A percentile compares a stretch with the other conserved stretches of the same genome.
phyloP scores from a whole-genome alignment of 1,139 yeast genomes.

The Kodamaea suecica region DNA sequence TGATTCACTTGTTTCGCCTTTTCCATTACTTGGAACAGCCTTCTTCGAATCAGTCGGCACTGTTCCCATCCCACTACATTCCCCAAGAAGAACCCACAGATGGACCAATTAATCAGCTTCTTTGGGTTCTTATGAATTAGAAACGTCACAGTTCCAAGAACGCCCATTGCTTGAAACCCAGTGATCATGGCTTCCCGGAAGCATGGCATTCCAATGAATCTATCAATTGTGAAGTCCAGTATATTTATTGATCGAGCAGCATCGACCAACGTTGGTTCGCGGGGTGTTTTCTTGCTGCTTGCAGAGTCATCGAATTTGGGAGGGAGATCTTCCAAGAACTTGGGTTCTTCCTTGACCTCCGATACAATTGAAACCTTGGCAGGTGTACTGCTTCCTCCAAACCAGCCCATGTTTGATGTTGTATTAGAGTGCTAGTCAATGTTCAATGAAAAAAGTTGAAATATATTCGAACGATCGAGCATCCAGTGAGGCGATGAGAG shows the following conservation, averaged over 20 bases:
- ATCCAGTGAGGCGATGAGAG: too few relatives aligned
- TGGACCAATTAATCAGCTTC: constrained; percentile 75
- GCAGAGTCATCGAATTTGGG: constrained; percentile 44
- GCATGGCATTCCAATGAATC: constrained; percentile 73
- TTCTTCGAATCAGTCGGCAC: constrained; percentile 70
- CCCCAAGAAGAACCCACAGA: constrained; percentile 78
- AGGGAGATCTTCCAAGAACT: constrained; percentile 29
- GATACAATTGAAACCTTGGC: constrained; percentile 22
- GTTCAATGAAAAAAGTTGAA: too few relatives aligned
- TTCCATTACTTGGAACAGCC: constrained; percentile 59
- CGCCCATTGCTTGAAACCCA: constrained; percentile 84
- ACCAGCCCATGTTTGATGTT: constrained; percentile 23
- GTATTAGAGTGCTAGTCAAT: too few relatives aligned
- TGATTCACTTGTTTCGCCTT: constrained; percentile 54
- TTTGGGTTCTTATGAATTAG: constrained; percentile 61
- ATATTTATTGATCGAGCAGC: constrained; percentile 30
- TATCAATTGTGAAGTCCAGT: constrained; percentile 55
- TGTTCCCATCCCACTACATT: constrained; percentile 90
- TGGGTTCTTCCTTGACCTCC: constrained; percentile 12
- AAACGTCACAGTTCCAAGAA: constrained; percentile 69
- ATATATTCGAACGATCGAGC: too few relatives aligned
- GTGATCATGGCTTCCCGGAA: constrained; percentile 85
- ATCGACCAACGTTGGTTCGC: constrained; percentile 26
- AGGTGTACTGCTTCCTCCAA: constrained; percentile 18
- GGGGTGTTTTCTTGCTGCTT: constrained; percentile 17